Base-by-base conservation (phyloP, 345 rosid genomes). In the Aquilaria yunnanensis region DNA sequence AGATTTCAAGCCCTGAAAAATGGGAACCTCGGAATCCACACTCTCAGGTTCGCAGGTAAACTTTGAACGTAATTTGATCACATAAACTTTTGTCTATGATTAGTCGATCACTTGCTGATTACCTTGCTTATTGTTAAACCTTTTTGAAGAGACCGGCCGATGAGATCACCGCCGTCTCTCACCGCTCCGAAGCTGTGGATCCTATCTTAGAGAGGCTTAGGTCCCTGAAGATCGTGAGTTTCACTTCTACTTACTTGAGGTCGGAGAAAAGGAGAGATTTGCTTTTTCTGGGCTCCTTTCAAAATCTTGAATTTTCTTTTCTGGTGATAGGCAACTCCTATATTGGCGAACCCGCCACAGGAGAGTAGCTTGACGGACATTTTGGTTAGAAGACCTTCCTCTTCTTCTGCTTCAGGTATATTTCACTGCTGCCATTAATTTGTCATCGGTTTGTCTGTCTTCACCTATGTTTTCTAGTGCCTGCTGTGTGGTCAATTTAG, bases 331-430 rank as follows among this genome's bases (percentile, higher is more conserved):
- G 71, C 92, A 54, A 71, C 73, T 54, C 99, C 97, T 47, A 85
- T 94, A 65, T 60, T 94, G 69, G 85, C 85, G 65, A 72, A 86
- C 2, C 78, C 77, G 58, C 97, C 83, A 12, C 57, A 78, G 50
- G 96, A 88, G 66, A 75, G 83, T 68, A 94, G 96, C 89, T 79
- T 94, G 85, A 88, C 96, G 56, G 99, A 94, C 67, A 94, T 94
- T 75, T 80, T 90, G 67, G 91, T 94, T 45, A 77, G 92, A 57
- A 94, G 83, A 79, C 72, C 95, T 1, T 60, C 84, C 2, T 74
- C 88, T 45, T 83, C 79, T 57, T 80, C 87, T 23, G 71, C 85
- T 67, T 78, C 78, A 9, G 80, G 97, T 88, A 61, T 70, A 72
- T 78, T 56, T 54, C 8, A 37, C 43, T 37, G 3, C 8, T 37